Evolutionary conservation across 148 eudicot species (phyloP).

Genomic region (Arbutus unedo): DNA sequence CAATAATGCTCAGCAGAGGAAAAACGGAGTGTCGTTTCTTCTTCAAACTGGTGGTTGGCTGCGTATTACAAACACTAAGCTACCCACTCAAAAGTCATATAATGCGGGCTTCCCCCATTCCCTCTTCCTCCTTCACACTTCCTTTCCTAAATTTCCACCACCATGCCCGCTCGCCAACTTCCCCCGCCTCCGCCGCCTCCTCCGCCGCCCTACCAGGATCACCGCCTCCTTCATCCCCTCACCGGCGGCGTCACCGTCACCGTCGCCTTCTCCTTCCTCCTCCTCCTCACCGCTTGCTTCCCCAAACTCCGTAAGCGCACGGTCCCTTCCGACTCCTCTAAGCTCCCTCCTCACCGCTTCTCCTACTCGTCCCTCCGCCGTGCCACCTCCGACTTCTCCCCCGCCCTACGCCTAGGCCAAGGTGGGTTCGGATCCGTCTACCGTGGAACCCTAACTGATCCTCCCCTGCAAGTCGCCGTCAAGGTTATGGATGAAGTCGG

Average conservation of each 20-base stretch:
- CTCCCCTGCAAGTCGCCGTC: constrained; percentile 46
- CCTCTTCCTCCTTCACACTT: not conserved
- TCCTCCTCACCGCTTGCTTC: constrained; percentile 52
- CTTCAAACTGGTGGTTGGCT: too few species aligned
- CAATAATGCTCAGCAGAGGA: too few species aligned
- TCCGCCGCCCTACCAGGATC: not conserved
- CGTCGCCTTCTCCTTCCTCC: constrained; percentile 46
- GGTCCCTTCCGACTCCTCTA: constrained; percentile 21
- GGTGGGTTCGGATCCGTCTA: constrained; percentile 89
- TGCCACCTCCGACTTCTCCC: constrained; percentile 53
- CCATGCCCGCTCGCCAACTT: constrained; percentile 21
- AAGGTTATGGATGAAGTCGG: constrained; percentile 67
- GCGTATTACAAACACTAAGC: too few species aligned
- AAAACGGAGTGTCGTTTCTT: too few species aligned
- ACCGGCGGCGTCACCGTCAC: constrained; percentile 34
- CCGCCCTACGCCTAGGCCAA: constrained; percentile 64
- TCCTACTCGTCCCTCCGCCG: constrained; percentile 65
- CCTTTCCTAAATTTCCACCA: not conserved
- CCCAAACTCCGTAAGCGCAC: constrained; percentile 44
- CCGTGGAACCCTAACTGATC: constrained; percentile 31
- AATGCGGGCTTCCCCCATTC: too few species aligned
- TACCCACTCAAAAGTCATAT: not conserved
- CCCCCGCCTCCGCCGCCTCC: not conserved
- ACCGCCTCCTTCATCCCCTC: constrained; percentile 30
- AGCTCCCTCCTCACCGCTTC: constrained; percentile 44